Percentiles rank a stretch among this genome's conserved stretches.
Evolutionary conservation across 1,139 yeast species (phyloP).

Genomic region (Keqinozyma sinolaborantium): DNA sequence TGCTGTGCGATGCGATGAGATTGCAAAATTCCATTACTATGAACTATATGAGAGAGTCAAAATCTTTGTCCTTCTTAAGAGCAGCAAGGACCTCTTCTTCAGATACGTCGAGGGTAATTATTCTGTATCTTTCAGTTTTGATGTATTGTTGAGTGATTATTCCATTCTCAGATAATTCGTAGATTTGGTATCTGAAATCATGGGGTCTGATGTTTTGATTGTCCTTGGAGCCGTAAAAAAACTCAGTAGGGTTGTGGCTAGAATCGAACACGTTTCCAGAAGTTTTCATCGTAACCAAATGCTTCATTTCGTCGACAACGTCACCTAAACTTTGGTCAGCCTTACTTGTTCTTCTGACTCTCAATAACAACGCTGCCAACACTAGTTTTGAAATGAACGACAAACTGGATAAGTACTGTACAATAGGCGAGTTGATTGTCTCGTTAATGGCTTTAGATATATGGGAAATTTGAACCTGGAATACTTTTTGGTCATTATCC

Average conservation of each 20-base stretch:
- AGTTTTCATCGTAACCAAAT: slow-evolving; percentile 25
- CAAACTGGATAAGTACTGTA: slow-evolving; percentile 54
- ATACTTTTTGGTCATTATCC: slow-evolving; percentile 30
- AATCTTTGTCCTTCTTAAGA: slow-evolving; percentile 49
- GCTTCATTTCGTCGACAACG: slow-evolving; percentile 70
- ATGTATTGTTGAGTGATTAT: slow-evolving; percentile 63
- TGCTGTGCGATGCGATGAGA: slow-evolving; percentile 1
- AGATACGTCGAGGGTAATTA: slow-evolving; percentile 63
- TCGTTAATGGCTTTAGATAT: slow-evolving; percentile 78
- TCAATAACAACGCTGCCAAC: slow-evolving; percentile 60
- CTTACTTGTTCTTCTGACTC: slow-evolving; percentile 65
- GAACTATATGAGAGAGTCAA: slow-evolving; percentile 5
- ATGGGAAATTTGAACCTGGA: slow-evolving; percentile 64
- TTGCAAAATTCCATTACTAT: not conserved
- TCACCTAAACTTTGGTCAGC: slow-evolving; percentile 76
- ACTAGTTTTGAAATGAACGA: slow-evolving; percentile 72
- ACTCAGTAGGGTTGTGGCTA: slow-evolving; percentile 3
- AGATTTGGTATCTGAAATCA: slow-evolving; percentile 50
- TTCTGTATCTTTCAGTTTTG: slow-evolving; percentile 63
- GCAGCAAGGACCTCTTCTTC: slow-evolving; percentile 66
- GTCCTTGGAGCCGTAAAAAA: slow-evolving; percentile 2
- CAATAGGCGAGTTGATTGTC: slow-evolving; percentile 70
- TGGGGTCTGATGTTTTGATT: slow-evolving; percentile 31
- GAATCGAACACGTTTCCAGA: slow-evolving; percentile 11
- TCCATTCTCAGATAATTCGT: slow-evolving; percentile 77